Base-by-base conservation (phyloP, 495 filamentous ascomycete species). In the Achaetomiella virescens region DNA sequence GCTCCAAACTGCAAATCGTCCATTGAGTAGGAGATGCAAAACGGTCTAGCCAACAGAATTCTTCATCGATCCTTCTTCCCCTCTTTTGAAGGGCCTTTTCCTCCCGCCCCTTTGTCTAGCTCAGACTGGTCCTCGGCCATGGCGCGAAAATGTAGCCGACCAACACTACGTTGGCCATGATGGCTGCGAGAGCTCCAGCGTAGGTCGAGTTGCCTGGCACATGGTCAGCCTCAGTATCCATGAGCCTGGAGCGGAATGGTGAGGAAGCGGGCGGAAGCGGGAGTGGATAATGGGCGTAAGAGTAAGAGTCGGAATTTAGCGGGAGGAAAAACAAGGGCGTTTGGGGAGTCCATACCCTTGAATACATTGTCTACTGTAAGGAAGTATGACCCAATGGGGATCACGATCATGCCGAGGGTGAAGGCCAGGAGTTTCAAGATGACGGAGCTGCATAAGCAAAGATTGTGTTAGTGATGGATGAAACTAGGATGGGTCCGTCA, bases 101-200 rank as follows among this genome's bases (percentile, higher is more conserved):
- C n/a, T n/a, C 48, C 40, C 33, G 54, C 54, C 69, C 70, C 52
- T 78, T 73, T 66, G 64, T 79, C 79, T 18, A 78, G 79, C 18
- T 84, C 78, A 33, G 80, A 81, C 60, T 93, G 87, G 54, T 98
- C 93, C 66, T 98, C 93, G 59, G 80, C 81, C 80, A 96, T 90
- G 27, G 95, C 93, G 1, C 91, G 55, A 92, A 77, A 48, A 97
- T 83, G 72, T 97, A 99, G 15, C 82, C 85, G 55, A 99, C 83
- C 54, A 99, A 75, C 7, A 99, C 89, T 17, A 90, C 80, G 67
- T 99, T 99, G 27, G 93, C 93, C 58, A 88, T 85, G 37, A 97
- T 71, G 21, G 95, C 95, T 9, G 93, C 93, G 21, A 83, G 72
- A 10, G 82, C 90, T 6, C 90, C 93, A 5, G 91, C 89, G 57